Evolutionary conservation across 164 flowering plant species (phyloP), one percentile per base, ranked within the genome.

Genomic region (Hamamelis virginiana): DNA sequence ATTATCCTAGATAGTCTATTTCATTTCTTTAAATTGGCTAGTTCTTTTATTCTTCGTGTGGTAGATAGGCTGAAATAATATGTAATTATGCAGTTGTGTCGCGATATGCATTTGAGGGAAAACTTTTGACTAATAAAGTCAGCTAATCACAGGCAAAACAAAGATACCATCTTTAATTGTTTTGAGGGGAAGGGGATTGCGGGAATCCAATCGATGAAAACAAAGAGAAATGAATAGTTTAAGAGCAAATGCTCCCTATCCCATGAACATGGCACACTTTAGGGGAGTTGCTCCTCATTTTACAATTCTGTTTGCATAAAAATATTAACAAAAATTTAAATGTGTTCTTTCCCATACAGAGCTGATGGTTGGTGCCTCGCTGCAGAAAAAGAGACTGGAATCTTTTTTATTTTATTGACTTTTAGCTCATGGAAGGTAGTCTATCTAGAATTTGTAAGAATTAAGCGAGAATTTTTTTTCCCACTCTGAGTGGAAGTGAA

Each of bases 251-350:
- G 73, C 59, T 13, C 41, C 73, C 68, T 19, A 12, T 50, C 57
- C 61, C 16, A 23, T 50, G 25, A 66, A 59, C 66, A 66, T 48
- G 58, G 61, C 66, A 66, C 18, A 63, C 65, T 50, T 50, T 44
- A 57, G 28, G 68, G 74, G 62, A 62, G 45, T 47, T 69, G 72
- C 72, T 68, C 55, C 63, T 57, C 22, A 67, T 51, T 51, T 46
- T 33, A 6, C 41, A 2, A 33, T 33, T 33, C 41, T 33, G 41
- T 33, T 33, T 33, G 2, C 6, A 33, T 33, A 33, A 33, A n/a
- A 33, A 33, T 33, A 33, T 33, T 33, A 6, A 2, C 41, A 33
- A 33, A 33, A 33, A 33, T 33, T 6, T 21, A 18, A 21, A 4
- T 5, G 9, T 18, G 55, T 18, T 51, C 21, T 51, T 51, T 8